These are phyloP conservation scores for Mycena rosella DNA, from an alignment of 768 basidiomycete species.

Conservation along the genomic window DNA sequence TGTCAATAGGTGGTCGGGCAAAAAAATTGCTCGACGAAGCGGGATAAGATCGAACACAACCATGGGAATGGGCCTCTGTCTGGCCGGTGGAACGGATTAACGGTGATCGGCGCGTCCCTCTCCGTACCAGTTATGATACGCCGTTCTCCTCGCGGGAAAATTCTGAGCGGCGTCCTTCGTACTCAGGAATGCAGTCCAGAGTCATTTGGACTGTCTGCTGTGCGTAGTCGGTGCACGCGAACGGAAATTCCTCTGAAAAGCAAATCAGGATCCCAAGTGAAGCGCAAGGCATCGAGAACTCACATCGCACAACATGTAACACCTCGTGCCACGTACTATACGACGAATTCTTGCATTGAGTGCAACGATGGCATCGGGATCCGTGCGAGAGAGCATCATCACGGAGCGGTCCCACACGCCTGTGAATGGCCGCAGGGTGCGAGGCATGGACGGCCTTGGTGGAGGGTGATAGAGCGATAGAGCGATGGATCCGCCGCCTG, in stretches of 20 bases:
- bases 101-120: slow-evolving; percentile 1
- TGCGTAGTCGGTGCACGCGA: slow-evolving; percentile 32
- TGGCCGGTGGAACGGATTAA: slow-evolving; percentile 14
- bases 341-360: too few relatives aligned
- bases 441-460: too few relatives aligned
- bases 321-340: too few relatives aligned
- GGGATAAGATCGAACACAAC: too few relatives aligned
- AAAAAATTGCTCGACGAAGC: too few relatives aligned
- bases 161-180: slow-evolving; percentile 8
- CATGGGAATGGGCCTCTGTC: slow-evolving; percentile 14
- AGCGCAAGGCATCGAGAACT: not conserved
- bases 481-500: too few relatives aligned
- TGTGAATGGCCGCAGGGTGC: too few relatives aligned
- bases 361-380: too few relatives aligned
- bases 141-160: not conserved
- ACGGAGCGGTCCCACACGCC: too few relatives aligned
- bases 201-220: slow-evolving; percentile 25
- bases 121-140: not conserved
- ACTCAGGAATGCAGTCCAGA: slow-evolving; percentile 15
- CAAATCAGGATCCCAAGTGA: not conserved
- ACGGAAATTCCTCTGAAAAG: slow-evolving; percentile 19
- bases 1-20: too few relatives aligned
- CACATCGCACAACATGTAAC: slow-evolving; percentile 26
- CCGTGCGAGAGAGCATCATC: too few relatives aligned
- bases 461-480: too few relatives aligned